phyloP scores from a whole-genome alignment of 2,329 filamentous ascomycete genomes.

The Neopestalotiopsis sp. region DNA sequence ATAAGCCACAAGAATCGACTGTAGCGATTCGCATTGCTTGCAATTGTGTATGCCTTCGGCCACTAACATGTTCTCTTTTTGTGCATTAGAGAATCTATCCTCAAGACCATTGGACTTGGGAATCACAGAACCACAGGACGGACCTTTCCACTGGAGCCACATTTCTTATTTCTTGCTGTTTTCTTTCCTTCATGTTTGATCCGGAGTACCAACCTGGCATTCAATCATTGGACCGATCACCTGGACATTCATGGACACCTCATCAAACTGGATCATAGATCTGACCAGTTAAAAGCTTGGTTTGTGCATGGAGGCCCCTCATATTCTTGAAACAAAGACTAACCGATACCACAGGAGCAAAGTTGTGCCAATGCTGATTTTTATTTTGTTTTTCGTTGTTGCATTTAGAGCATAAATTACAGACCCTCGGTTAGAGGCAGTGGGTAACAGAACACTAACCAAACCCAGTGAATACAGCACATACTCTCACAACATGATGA shows the following conservation, averaged over 20 bases:
- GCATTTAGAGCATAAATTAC: slow-evolving; percentile 34
- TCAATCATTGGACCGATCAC: not conserved
- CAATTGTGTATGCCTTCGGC: not conserved
- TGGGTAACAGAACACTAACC: slow-evolving; percentile 64
- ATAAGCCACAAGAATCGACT: slow-evolving; percentile 8
- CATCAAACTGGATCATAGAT: not conserved
- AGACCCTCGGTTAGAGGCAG: slow-evolving; percentile 35
- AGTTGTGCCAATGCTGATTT: slow-evolving; percentile 55
- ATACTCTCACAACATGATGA: slow-evolving; percentile 55
- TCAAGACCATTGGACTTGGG: not conserved
- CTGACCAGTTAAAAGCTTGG: slow-evolving; percentile 31
- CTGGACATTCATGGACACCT: not conserved
- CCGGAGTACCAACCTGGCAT: not conserved
- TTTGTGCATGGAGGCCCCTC: slow-evolving; percentile 42
- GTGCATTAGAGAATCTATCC: not conserved
- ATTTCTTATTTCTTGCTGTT: not conserved
- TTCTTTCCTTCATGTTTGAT: slow-evolving; percentile 3
- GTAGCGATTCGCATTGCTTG: not conserved
- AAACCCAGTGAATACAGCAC: slow-evolving; percentile 60
- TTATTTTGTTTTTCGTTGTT: slow-evolving; percentile 34
- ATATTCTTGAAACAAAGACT: slow-evolving; percentile 33
- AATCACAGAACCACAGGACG: not conserved
- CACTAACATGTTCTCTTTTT: slow-evolving; percentile 9
- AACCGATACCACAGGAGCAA: slow-evolving; percentile 55
- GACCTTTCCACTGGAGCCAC: not conserved